Percentiles rank a stretch among this genome's conserved stretches.
Conservation (phyloP, 768 basidiomycete species). For the Podaxis sp. region DNA sequence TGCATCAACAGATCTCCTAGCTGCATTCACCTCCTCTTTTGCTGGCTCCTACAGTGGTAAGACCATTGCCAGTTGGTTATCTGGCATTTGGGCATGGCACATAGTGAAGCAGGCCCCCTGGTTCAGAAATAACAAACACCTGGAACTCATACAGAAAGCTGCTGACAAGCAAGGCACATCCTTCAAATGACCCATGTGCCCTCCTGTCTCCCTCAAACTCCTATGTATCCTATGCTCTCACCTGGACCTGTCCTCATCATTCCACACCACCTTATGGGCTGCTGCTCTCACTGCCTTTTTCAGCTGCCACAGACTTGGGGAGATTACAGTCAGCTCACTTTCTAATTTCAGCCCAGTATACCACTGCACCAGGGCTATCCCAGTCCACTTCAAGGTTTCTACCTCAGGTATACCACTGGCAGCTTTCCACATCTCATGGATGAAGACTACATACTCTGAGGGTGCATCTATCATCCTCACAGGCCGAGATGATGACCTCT, state of each 20-base stretch:
- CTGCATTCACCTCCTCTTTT: too few species aligned
- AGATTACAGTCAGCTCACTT: neutral
- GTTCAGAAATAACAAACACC: neutral
- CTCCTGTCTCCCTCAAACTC: neutral
- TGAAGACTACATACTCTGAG: neutral
- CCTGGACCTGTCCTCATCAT: neutral
- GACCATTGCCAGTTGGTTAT: neutral
- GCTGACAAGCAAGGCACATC: neutral
- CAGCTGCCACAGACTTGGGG: neutral
- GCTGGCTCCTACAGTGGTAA: too few species aligned
- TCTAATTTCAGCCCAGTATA: too few species aligned
- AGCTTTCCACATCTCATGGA: neutral
- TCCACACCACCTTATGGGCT: neutral
- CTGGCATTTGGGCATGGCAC: neutral
- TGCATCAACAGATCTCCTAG: constrained; percentile 13
- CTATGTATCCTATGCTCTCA: neutral
- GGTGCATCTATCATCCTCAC: neutral
- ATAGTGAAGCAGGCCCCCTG: neutral
- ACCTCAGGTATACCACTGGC: neutral
- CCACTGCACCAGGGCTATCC: neutral
- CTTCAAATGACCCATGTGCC: neutral
- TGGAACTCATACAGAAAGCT: neutral
- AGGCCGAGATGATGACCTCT: neutral
- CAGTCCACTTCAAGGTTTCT: neutral
- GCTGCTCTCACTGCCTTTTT: neutral